Evolutionary conservation across 257 asterid genomes (phyloP), one percentile per base, ranked within the genome.

Genomic region (Solanum tarijense): DNA sequence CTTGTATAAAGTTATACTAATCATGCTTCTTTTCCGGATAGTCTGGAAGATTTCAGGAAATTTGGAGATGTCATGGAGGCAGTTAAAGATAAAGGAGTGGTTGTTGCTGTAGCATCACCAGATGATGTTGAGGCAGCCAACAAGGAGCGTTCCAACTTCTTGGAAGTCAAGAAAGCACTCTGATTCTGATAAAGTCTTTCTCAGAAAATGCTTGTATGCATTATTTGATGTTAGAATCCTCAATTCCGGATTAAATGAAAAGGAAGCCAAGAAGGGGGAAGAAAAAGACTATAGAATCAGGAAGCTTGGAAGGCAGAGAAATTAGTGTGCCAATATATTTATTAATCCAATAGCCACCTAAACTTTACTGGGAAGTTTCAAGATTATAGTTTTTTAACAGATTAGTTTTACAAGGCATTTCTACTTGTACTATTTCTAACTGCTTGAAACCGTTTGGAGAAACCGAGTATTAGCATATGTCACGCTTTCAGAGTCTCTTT

Each of bases 71-170:
- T 91, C n/a, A 46, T 97, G 52, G 95, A 94, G 89, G 86, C 92
- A 52, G 98, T 97, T 36, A 96, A 96, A 90, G 95, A 92, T 91
- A 92, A 90, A 88, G 99, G 99, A 9, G 95, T 95, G 32, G 96
- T 91, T 87, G 99, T 96, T 74, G 98, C 98, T 14, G 99, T 97
- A 86, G 98, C 99, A 12, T 96, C 99, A 23, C 94, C 94, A 4
- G 98, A 94, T 2, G 99, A 96, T 23, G 94, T 95, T 68, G 97
- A 92, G 86, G 96, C 98, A 84, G 99, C 99, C 85, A 91, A 96
- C 92, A 89, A 91, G 94, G 89, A 92, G 31, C 94, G 89, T 3
- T 89, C 98, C 7, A 87, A 91, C 87, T 96, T 93, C 91, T 95
- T 97, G 71, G 90, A 95, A 91, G 95, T 95, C 84, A 96, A 95